These are phyloP conservation scores for Pythium phragmiticola DNA, from an alignment of 352 stramenopile species.

Conservation along the genomic window DNA sequence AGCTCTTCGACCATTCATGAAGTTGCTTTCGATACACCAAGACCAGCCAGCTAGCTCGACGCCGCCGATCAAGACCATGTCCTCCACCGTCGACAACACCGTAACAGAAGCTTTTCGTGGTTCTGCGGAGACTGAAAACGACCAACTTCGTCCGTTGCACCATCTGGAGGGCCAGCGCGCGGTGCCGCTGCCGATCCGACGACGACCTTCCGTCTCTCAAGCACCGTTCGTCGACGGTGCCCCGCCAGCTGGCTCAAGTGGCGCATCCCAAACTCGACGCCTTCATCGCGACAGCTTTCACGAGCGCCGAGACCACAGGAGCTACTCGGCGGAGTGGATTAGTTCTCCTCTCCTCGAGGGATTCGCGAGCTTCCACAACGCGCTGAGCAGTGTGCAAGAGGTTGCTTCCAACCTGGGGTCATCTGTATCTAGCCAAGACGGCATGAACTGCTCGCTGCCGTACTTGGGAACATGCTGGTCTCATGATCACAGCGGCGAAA, in stretches of 20 bases:
- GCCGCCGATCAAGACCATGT: background rate
- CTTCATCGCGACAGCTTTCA: conserved; percentile 22
- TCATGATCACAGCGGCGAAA: conserved; percentile 19
- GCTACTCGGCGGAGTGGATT: conserved; percentile 24
- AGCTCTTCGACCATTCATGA: conserved; percentile 19
- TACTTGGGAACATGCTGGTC: conserved; percentile 27
- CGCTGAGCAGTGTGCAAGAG: conserved; percentile 17
- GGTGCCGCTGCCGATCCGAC: conserved; percentile 8
- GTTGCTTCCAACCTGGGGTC: background rate
- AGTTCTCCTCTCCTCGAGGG: conserved; percentile 25
- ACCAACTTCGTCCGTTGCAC: conserved; percentile 11
- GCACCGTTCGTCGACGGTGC: background rate
- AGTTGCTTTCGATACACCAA: conserved; percentile 15
- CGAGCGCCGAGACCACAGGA: conserved; percentile 23
- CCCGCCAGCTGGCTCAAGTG: background rate
- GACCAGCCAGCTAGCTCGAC: background rate
- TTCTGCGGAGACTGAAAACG: background rate
- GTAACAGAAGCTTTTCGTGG: conserved; percentile 5
- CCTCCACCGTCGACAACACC: conserved; percentile 10
- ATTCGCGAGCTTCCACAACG: conserved; percentile 24
- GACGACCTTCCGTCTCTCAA: background rate
- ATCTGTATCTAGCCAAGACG: background rate
- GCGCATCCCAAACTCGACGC: conserved; percentile 1
- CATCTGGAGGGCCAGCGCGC: conserved; percentile 7
- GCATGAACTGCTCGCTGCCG: conserved; percentile 17